These are phyloP conservation scores for Penicillium verhagenii DNA, from an alignment of 495 filamentous ascomycete species.

Conservation along the genomic window DNA sequence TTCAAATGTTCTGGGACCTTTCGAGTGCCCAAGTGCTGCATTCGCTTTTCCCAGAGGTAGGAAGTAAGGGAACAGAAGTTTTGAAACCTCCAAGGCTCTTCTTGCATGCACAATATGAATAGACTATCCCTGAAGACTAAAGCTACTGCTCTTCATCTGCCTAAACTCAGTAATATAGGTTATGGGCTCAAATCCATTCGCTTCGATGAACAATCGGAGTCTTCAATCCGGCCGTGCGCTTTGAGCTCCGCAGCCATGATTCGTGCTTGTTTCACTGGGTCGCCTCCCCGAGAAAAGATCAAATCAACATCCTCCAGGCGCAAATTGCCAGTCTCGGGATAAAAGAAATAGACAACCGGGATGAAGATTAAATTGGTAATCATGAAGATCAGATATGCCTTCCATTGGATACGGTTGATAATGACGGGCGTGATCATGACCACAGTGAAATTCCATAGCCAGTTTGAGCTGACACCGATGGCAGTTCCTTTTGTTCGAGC, in stretches of 20 bases:
- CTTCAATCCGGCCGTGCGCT: conserved; percentile 10
- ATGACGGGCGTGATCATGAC: conserved; percentile 59
- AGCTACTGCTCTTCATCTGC: no score
- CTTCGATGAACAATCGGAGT: no score
- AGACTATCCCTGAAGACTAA: no score
- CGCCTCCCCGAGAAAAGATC: conserved; percentile 27
- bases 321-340: conserved; percentile 43
- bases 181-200: no score
- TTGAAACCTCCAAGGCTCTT: conserved; percentile 38
- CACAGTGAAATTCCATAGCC: conserved; percentile 57
- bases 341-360: conserved; percentile 45
- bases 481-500: conserved; percentile 44
- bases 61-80: conserved; percentile 34
- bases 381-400: conserved; percentile 60
- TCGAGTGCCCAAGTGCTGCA: no score
- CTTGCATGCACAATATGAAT: no score
- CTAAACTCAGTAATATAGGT: no score
- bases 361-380: conserved; percentile 52
- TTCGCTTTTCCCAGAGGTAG: conserved; percentile 32
- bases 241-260: conserved; percentile 18
- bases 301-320: conserved; percentile 42
- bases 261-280: conserved; percentile 16
- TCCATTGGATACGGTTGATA: conserved; percentile 54
- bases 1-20: no score
- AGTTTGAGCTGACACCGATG: conserved; percentile 41